phyloP scores from a whole-genome alignment of 2,329 filamentous ascomycete genomes.

The Drechslerella stenobrocha region DNA sequence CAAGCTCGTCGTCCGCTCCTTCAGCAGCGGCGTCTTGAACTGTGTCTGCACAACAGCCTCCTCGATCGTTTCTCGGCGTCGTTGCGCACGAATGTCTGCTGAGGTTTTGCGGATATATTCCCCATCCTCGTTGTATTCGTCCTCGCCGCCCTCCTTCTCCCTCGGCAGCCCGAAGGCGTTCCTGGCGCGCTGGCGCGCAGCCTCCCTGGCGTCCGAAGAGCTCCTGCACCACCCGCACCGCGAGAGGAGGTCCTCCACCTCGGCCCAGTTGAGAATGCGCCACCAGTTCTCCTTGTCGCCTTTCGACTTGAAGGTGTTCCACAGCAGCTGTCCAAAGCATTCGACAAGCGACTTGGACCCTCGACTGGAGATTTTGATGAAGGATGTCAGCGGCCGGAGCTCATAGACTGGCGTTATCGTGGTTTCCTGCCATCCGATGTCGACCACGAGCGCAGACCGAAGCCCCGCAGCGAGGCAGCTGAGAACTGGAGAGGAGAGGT shows the following conservation, averaged over 20 bases:
- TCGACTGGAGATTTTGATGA: slow-evolving; percentile 64
- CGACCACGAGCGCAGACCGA: slow-evolving; percentile 81
- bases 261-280: slow-evolving; percentile 51
- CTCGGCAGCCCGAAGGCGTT: slow-evolving; percentile 17
- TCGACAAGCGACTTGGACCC: slow-evolving; percentile 66
- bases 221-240: slow-evolving; percentile 43
- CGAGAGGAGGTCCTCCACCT: slow-evolving; percentile 51
- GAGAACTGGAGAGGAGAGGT: slow-evolving; percentile 77
- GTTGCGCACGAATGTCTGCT: slow-evolving; percentile 35
- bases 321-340: slow-evolving; percentile 54
- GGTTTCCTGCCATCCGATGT: slow-evolving; percentile 92
- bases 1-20: slow-evolving; percentile 17
- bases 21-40: slow-evolving; percentile 38
- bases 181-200: slow-evolving; percentile 18
- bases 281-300: slow-evolving; percentile 35
- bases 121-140: slow-evolving; percentile 24
- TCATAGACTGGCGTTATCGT: slow-evolving; percentile 85
- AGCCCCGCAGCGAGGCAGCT: slow-evolving; percentile 76
- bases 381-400: slow-evolving; percentile 63
- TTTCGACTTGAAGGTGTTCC: slow-evolving; percentile 46
- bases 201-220: slow-evolving; percentile 27
- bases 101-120: slow-evolving; percentile 27
- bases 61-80: slow-evolving; percentile 17
- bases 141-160: slow-evolving; percentile 9
- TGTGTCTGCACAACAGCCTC: slow-evolving; percentile 8